These are phyloP conservation scores for Abrus precatorius DNA, from an alignment of 306 rosid species.

Conservation along the genomic window DNA sequence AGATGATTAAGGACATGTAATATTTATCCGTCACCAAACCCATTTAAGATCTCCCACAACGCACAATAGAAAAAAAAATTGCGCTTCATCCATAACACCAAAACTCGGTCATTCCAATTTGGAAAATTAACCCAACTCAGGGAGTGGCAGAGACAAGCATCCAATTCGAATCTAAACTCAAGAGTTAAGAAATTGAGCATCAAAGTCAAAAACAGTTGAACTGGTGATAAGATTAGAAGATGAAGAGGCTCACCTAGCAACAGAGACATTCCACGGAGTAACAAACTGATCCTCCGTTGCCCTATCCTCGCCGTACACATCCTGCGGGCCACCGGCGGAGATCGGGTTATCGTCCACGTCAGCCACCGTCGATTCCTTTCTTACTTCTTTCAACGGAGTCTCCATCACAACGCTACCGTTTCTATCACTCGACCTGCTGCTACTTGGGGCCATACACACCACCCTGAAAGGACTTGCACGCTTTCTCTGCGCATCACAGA, in stretches of 20 bases:
- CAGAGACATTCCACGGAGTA: constrained; percentile 92
- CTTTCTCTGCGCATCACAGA: constrained; percentile 56
- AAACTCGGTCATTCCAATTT: constrained; percentile 25
- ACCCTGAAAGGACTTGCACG: constrained; percentile 62
- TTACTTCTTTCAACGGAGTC: constrained; percentile 58
- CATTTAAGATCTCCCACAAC: constrained; percentile 39
- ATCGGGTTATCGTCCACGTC: constrained; percentile 62
- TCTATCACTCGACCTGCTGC: constrained; percentile 62
- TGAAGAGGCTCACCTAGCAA: constrained; percentile 76
- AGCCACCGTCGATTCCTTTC: constrained; percentile 50
- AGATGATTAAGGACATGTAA: neutral
- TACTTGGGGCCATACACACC: constrained; percentile 63
- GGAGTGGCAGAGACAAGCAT: neutral
- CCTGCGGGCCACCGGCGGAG: constrained; percentile 73
- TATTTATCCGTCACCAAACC: too few relatives aligned
- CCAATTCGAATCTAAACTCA: constrained; percentile 23
- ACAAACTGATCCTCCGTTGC: constrained; percentile 88
- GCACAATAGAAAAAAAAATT: neutral
- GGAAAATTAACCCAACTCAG: neutral
- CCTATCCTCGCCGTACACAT: constrained; percentile 81
- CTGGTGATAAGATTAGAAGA: neutral
- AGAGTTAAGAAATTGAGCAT: neutral
- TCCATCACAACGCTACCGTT: constrained; percentile 74
- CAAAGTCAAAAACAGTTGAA: neutral
- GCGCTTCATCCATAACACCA: neutral